Evolutionary conservation across 176 grass and related monocot species (phyloP).

Genomic region (Carex myosuroides): DNA sequence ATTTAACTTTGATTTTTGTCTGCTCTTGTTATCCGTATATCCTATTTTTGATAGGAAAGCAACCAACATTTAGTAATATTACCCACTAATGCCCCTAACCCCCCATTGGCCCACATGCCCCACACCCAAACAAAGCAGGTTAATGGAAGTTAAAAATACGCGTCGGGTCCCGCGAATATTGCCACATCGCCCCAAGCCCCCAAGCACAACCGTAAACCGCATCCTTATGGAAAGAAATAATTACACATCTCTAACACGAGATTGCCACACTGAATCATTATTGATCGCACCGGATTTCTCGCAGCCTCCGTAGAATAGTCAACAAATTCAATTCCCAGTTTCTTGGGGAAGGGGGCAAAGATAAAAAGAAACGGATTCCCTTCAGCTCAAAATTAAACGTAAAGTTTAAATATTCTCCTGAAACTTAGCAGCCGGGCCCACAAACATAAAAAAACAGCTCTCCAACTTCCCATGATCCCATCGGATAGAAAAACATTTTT

Average conservation of each 20-base stretch:
- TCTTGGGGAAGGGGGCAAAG: constrained; percentile 10
- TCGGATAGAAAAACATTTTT: too few species aligned
- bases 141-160: neutral
- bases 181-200: neutral
- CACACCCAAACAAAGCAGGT: neutral
- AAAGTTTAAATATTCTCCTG: too few species aligned
- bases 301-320: neutral
- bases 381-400: neutral
- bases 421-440: neutral
- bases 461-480: neutral
- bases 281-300: neutral
- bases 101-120: neutral
- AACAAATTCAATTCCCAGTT: constrained; percentile 6
- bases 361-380: neutral
- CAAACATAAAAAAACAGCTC: neutral
- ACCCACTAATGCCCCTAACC: neutral
- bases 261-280: neutral
- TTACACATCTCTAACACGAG: neutral
- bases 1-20: too few species aligned
- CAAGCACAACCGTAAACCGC: neutral
- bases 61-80: neutral
- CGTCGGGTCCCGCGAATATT: neutral
- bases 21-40: neutral
- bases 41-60: neutral
- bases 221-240: neutral